Percentiles rank a stretch among this genome's conserved stretches.
phyloP scores from a whole-genome alignment of 345 rosid species.

The Cardamine resedifolia region DNA sequence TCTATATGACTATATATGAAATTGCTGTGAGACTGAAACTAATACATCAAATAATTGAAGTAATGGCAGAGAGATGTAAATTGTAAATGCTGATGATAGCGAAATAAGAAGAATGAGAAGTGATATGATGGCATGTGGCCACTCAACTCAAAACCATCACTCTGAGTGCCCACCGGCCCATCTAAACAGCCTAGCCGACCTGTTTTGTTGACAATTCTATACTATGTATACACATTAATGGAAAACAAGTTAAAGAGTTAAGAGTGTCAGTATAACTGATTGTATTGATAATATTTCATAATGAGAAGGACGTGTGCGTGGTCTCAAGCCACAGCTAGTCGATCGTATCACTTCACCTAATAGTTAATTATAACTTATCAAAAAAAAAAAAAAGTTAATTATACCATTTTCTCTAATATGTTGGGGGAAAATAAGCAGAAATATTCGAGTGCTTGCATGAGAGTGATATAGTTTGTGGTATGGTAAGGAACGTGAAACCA shows the following conservation, averaged over 20 bases:
- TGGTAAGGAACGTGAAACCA: conserved; percentile 11
- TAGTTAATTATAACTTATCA: too few species aligned
- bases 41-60: conserved; percentile 6
- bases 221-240: conserved; percentile 1
- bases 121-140: conserved; percentile 18
- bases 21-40: conserved; percentile 5
- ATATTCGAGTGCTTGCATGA: conserved; percentile 14
- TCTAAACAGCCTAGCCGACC: conserved; percentile 14
- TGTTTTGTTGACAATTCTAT: conserved; percentile 11
- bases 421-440: neutral
- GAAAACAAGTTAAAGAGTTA: neutral
- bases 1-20: neutral
- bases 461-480: neutral
- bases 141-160: conserved; percentile 19
- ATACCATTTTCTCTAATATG: neutral
- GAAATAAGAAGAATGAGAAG: conserved; percentile 16
- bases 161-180: conserved; percentile 5
- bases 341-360: neutral
- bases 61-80: neutral
- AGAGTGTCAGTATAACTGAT: neutral
- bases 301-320: conserved; percentile 19
- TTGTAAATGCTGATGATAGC: conserved; percentile 22
- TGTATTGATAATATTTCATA: neutral
- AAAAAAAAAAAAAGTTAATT: too few species aligned
- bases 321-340: conserved; percentile 13